Conservation (phyloP, 1,284 basidiomycete genomes). For the Naganishia cerealis region DNA sequence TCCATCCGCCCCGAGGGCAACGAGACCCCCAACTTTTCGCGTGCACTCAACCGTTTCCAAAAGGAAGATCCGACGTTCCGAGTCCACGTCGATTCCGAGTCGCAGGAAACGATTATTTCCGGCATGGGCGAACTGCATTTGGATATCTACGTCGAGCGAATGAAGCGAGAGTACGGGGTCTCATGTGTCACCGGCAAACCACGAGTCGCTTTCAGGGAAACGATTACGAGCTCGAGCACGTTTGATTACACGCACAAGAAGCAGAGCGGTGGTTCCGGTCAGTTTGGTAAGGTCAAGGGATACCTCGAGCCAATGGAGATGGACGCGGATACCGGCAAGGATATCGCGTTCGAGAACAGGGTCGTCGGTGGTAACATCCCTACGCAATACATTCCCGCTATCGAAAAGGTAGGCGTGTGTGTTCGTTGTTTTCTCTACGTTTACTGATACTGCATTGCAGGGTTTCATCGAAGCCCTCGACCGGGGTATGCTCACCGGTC, state of each 20-base stretch:
- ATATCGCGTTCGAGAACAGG: conserved; percentile 80
- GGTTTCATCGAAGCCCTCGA: conserved; percentile 94
- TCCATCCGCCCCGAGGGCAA: conserved; percentile 87
- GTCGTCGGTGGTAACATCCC: conserved; percentile 94
- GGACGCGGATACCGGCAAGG: conserved; percentile 77
- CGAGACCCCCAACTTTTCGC: conserved; percentile 93
- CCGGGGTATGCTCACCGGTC: conserved; percentile 87
- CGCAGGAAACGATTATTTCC: conserved; percentile 99
- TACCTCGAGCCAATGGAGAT: conserved; percentile 87
- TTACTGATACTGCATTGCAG: conserved; percentile 53
- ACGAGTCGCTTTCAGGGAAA: conserved; percentile 94
- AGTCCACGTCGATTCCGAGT: conserved; percentile 90
- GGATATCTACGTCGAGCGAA: conserved; percentile 98
- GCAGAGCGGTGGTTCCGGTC: conserved; percentile 95
- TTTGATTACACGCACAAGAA: conserved; percentile 98
- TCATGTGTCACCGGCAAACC: conserved; percentile 93
- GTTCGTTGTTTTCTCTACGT: neutral
- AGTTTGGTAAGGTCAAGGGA: conserved; percentile 91
- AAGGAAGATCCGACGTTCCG: conserved; percentile 99
- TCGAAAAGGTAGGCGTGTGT: conserved; percentile 71
- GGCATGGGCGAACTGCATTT: conserved; percentile 99
- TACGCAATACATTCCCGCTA: conserved; percentile 85
- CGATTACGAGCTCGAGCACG: conserved; percentile 74
- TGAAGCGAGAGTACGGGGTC: conserved; percentile 96
- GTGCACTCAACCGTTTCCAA: conserved; percentile 95